Base-by-base conservation (phyloP, 2,329 filamentous ascomycete genomes). In the Calonectria pauciramosa region DNA sequence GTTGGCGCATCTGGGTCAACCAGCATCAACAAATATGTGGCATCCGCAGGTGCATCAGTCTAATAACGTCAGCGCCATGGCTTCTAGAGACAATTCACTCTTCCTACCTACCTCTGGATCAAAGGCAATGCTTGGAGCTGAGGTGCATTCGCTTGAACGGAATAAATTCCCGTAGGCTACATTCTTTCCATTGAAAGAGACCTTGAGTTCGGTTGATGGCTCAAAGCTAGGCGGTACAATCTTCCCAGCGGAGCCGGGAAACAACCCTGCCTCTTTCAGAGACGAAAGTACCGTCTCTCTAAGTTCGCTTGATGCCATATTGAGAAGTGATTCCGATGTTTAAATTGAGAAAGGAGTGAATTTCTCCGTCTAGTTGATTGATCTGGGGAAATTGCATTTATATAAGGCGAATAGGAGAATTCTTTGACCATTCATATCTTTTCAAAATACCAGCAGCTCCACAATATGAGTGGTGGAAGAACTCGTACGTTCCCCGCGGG, bases 1-100 rank as follows among this genome's bases (percentile, higher is more conserved):
- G 89, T 90, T 0, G 90, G 90, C 26, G 89, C 89, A 73, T 91
- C 90, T 0, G 89, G 89, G 70, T 91, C 90, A 28, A 90, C 84
- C 51, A 91, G 83, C 75, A 91, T 82, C 66, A 90, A 82, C 44
- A 86, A 85, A 80, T 89, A 91, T 1, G 83, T 84, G 0, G 82
- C 77, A 34, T 79, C 80, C 11, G 79, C 74, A 0, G 80, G 73
- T 3, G 79, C 79, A n/a, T 79, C 81, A 7, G 73, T 36, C 80
- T 84, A 59, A 5, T 9, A 7, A 28, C 1, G 3, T 14, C n/a
- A 14, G 36, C 60, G 34, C 32, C 11, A 14, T 18, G 28, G 13
- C 1, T 11, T 3, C 1, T 1, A 26, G 0, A 2, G 28, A 13
- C 3, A 0, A 2, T 11, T 20, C 8, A 3, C 36, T 20, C 14